Conservation (phyloP, 2,329 filamentous ascomycete species). For the Chaetomiaceae sp. region DNA sequence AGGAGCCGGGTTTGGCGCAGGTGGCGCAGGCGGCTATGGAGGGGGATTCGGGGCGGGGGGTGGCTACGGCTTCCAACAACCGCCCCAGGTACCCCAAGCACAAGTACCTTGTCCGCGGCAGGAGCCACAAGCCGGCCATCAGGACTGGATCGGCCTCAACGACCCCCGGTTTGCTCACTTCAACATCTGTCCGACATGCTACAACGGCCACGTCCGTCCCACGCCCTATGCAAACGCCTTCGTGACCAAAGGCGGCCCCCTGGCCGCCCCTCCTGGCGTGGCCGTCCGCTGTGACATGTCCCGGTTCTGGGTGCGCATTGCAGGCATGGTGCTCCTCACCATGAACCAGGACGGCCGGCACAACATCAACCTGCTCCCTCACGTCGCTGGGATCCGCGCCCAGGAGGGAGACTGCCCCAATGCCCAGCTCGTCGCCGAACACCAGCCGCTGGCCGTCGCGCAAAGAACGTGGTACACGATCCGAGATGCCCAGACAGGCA, state of each 20-base stretch:
- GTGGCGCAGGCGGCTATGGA: not conserved
- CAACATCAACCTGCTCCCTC: conserved; percentile 8
- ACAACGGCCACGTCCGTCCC: conserved; percentile 12
- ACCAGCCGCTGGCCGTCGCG: not conserved
- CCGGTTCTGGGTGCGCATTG: conserved; percentile 17
- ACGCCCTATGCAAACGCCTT: conserved; percentile 15
- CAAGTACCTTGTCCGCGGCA: conserved; percentile 12
- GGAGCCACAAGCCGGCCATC: conserved; percentile 8
- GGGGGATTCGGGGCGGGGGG: not conserved
- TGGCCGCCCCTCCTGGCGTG: not conserved
- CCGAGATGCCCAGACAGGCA: not conserved
- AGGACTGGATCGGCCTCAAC: conserved; percentile 15
- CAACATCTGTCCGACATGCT: conserved; percentile 18
- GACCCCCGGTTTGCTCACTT: conserved; percentile 10
- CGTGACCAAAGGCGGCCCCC: conserved; percentile 5
- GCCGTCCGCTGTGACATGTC: conserved; percentile 16
- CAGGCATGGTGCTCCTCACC: conserved; percentile 16
- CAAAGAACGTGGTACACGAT: conserved; percentile 15
- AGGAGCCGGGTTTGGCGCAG: too few species aligned
- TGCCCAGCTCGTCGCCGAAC: not conserved
- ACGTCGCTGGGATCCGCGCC: conserved; percentile 7
- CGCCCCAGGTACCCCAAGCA: not conserved
- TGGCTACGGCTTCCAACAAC: not conserved
- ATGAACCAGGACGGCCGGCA: conserved; percentile 12
- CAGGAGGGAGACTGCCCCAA: conserved; percentile 16